Conservation (phyloP, 306 rosid species). For the Trichosanthes truncata region DNA sequence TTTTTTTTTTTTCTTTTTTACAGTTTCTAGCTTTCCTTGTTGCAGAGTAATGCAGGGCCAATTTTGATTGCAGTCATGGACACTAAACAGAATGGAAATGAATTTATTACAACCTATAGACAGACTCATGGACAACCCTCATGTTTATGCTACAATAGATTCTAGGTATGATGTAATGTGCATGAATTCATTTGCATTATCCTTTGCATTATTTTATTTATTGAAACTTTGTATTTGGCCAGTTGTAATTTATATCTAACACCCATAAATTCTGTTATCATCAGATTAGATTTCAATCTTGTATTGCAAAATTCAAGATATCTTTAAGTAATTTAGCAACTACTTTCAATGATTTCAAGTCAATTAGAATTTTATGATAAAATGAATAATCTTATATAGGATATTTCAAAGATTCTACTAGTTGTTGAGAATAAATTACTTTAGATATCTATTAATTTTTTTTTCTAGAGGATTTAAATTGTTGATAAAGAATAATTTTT, state of each 20-base stretch:
- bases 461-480: too few relatives aligned
- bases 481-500: too few relatives aligned
- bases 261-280: constrained; percentile 51
- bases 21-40: constrained; percentile 20
- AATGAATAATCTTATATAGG: too few relatives aligned
- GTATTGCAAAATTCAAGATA: not conserved
- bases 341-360: too few relatives aligned
- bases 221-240: not conserved
- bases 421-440: too few relatives aligned
- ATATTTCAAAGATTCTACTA: too few relatives aligned
- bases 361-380: too few relatives aligned
- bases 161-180: constrained; percentile 81
- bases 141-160: constrained; percentile 66
- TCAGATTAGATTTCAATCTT: constrained; percentile 49
- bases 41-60: constrained; percentile 91
- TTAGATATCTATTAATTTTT: too few relatives aligned
- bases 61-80: constrained; percentile 75
- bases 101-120: constrained; percentile 45
- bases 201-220: not conserved
- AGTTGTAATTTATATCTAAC: constrained; percentile 13
- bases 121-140: constrained; percentile 52
- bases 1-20: not conserved
- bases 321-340: too few relatives aligned
- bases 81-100: constrained; percentile 52
- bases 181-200: not conserved